Conservation (phyloP, 345 rosid species). For the Toxicodendron radicans region DNA sequence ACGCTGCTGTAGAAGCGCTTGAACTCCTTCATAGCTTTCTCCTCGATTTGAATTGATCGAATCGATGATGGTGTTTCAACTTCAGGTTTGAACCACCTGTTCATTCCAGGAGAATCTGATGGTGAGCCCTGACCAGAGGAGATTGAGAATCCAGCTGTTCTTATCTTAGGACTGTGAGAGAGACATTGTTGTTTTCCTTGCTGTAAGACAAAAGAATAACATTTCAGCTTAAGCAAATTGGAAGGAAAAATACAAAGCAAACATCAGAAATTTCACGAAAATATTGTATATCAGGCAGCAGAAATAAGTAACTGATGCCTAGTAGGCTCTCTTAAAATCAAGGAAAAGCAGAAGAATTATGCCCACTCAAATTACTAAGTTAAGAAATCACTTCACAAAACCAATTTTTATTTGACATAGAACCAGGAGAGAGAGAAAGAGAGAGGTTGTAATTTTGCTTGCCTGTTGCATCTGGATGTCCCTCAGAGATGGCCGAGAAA, state of each 20-base stretch:
- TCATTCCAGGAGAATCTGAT: constrained; percentile 75
- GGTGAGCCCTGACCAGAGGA: constrained; percentile 73
- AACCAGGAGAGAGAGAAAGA: background rate
- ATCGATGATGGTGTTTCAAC: constrained; percentile 65
- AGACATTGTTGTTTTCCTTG: constrained; percentile 66
- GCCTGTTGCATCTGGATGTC: constrained; percentile 97
- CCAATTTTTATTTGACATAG: background rate
- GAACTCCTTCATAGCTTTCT: constrained; percentile 91
- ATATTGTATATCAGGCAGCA: background rate
- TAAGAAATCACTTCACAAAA: background rate
- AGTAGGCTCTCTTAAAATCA: background rate
- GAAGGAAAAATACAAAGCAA: background rate
- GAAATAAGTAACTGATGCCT: background rate
- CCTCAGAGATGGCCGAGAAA: constrained; percentile 79
- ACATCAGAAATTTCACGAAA: no score
- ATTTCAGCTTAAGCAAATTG: background rate
- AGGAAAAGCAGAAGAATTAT: background rate
- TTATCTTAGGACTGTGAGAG: constrained; percentile 73
- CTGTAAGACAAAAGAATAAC: background rate
- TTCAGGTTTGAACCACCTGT: constrained; percentile 96
- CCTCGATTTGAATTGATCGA: constrained; percentile 91
- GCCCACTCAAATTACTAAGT: background rate
- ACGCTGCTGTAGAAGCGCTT: constrained; percentile 86
- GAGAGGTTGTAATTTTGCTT: background rate
- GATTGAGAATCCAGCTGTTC: constrained; percentile 70